Conservation (phyloP, 805 yeast genomes). For the Starmera quercuum region DNA sequence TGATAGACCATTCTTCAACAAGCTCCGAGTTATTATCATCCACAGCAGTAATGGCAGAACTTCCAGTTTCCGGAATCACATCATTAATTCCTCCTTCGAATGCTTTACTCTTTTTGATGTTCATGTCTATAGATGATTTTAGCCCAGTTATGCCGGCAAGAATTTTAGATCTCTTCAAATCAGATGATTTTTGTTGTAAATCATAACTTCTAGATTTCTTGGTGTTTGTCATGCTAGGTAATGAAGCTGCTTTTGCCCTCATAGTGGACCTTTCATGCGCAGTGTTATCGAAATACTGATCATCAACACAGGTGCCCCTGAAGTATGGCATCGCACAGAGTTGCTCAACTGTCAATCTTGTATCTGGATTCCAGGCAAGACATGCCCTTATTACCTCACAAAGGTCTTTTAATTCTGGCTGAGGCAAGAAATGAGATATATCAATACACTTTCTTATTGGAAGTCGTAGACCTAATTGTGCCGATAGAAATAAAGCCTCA, state of each 20-base stretch:
- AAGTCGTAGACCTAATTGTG: conserved; percentile 44
- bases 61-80: too few relatives aligned
- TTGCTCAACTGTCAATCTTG: conserved; percentile 44
- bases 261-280: too few relatives aligned
- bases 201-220: too few relatives aligned
- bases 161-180: background rate
- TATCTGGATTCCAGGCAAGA: conserved; percentile 69
- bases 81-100: too few relatives aligned
- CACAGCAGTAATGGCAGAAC: too few relatives aligned
- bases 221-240: too few relatives aligned
- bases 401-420: conserved; percentile 31
- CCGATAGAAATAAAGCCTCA: conserved; percentile 46
- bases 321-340: conserved; percentile 50
- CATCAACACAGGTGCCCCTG: conserved; percentile 31
- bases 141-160: background rate
- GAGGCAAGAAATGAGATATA: conserved; percentile 37
- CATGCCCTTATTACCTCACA: conserved; percentile 33
- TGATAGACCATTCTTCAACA: too few relatives aligned
- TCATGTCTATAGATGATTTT: background rate
- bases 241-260: too few relatives aligned
- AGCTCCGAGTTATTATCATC: too few relatives aligned
- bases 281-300: background rate
- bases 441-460: conserved; percentile 48
- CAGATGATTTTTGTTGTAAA: background rate
- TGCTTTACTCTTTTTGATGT: too few relatives aligned